Conservation (phyloP, 176 grass and related monocot species). For the Zea luxurians region DNA sequence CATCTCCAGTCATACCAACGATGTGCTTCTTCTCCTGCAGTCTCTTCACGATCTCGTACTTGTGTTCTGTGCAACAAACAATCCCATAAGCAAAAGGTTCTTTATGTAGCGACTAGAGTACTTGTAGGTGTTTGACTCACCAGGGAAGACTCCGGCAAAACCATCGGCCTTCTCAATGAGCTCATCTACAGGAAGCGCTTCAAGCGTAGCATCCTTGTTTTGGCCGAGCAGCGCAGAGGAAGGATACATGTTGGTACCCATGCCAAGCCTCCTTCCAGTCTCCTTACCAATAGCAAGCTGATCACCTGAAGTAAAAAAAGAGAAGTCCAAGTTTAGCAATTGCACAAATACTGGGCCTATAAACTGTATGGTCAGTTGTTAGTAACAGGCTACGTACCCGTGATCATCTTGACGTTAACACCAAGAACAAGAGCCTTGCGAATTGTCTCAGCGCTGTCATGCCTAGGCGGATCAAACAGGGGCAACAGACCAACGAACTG, state of each 20-base stretch:
- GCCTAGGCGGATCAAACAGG: conserved; percentile 93
- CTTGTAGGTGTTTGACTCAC: conserved; percentile 25
- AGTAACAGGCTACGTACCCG: conserved; percentile 48
- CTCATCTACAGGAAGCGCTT: conserved; percentile 80
- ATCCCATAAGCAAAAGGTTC: not conserved
- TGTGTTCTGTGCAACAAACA: conserved; percentile 71
- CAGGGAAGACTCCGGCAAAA: conserved; percentile 99
- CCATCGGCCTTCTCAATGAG: conserved; percentile 99
- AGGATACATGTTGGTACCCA: conserved; percentile 99
- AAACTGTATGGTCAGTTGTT: not conserved
- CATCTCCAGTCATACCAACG: conserved; percentile 96
- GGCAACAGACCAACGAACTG: conserved; percentile 92
- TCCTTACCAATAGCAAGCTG: conserved; percentile 98
- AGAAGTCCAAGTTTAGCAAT: not conserved
- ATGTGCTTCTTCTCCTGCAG: conserved; percentile 98
- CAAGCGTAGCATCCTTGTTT: conserved; percentile 74
- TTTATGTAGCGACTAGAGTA: not conserved
- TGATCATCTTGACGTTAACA: conserved; percentile 99
- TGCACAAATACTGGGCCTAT: not conserved
- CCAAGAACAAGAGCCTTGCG: conserved; percentile 92
- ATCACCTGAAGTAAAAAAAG: conserved; percentile 65
- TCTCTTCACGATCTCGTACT: conserved; percentile 97
- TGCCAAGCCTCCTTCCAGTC: conserved; percentile 95
- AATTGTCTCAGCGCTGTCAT: conserved; percentile 99
- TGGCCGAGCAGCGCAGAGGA: conserved; percentile 87